These are phyloP conservation scores for Pterocarpus macrocarpus DNA, from an alignment of 306 rosid genomes.

Conservation along the genomic window DNA sequence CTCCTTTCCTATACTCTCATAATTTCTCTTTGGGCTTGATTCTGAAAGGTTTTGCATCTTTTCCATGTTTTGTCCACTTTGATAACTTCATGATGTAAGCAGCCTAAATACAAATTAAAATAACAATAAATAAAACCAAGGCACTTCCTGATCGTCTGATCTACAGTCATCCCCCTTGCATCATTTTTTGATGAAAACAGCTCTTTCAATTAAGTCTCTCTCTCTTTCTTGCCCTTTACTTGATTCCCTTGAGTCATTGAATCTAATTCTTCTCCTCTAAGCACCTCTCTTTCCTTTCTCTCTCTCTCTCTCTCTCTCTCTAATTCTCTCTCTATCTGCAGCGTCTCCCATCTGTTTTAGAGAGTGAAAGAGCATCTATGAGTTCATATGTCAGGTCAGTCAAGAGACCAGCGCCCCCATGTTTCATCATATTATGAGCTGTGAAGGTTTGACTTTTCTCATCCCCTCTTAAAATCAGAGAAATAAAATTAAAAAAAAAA, in stretches of 20 bases:
- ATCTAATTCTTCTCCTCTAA: constrained; percentile 59
- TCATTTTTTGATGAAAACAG: background rate
- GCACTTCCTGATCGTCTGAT: constrained; percentile 44
- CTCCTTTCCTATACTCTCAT: constrained; percentile 24
- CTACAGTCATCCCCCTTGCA: background rate
- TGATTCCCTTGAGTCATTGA: constrained; percentile 54
- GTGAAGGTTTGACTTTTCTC: constrained; percentile 52
- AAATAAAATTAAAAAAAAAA: background rate
- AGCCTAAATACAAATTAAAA: background rate
- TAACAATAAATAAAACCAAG: background rate
- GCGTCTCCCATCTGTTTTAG: constrained; percentile 1
- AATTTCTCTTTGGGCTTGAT: constrained; percentile 51
- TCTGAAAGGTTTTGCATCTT: constrained; percentile 62
- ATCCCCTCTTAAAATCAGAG: background rate
- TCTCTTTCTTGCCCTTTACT: constrained; percentile 40
- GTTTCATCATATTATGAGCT: constrained; percentile 32
- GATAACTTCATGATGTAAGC: constrained; percentile 39
- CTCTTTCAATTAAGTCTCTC: background rate
- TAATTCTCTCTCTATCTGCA: constrained; percentile 23
- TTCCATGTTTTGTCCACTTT: constrained; percentile 55
- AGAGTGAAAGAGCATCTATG: constrained; percentile 27
- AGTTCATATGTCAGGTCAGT: constrained; percentile 36
- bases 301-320: background rate
- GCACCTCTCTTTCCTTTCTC: constrained; percentile 18
- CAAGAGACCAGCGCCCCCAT: constrained; percentile 23